Evolutionary conservation across 23 red algal species (phyloP).

Genomic region (Agarophyton chilense): DNA sequence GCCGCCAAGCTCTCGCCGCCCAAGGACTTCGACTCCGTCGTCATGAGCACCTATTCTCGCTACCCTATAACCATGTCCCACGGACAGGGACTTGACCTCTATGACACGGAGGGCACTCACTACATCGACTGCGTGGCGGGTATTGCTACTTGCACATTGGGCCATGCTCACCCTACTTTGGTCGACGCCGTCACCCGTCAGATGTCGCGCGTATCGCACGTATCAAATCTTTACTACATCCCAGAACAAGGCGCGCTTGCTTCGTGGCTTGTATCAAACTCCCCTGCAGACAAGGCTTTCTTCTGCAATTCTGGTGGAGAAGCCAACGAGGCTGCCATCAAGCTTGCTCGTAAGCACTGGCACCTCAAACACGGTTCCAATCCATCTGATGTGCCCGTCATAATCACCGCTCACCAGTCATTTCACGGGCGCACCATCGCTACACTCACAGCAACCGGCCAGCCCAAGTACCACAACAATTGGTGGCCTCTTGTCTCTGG

Average conservation of each 20-base stretch:
- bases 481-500: conserved; percentile 89
- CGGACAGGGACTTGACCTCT: conserved; percentile 71
- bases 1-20: neutral
- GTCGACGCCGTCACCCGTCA: conserved; percentile 58
- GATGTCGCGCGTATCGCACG: conserved; percentile 78
- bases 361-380: conserved; percentile 53
- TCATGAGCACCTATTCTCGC: conserved; percentile 90
- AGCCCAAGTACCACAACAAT: conserved; percentile 93
- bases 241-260: conserved; percentile 85
- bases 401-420: conserved; percentile 78
- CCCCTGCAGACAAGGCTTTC: conserved; percentile 91
- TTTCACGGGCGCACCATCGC: conserved; percentile 96
- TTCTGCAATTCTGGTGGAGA: conserved; percentile 99
- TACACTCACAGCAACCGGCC: conserved; percentile 93
- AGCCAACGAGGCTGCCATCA: conserved; percentile 98
- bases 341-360: conserved; percentile 90
- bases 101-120: conserved; percentile 63
- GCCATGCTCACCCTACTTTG: conserved; percentile 85
- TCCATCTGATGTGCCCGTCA: conserved; percentile 52
- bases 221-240: conserved; percentile 94
- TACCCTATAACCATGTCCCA: conserved; percentile 72
- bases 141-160: conserved; percentile 95
- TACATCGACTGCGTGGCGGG: conserved; percentile 95
- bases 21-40: conserved; percentile 63
- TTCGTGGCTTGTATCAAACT: conserved; percentile 83